Base-by-base conservation (phyloP, 2,329 filamentous ascomycete genomes). In the Aschersonia sp. region DNA sequence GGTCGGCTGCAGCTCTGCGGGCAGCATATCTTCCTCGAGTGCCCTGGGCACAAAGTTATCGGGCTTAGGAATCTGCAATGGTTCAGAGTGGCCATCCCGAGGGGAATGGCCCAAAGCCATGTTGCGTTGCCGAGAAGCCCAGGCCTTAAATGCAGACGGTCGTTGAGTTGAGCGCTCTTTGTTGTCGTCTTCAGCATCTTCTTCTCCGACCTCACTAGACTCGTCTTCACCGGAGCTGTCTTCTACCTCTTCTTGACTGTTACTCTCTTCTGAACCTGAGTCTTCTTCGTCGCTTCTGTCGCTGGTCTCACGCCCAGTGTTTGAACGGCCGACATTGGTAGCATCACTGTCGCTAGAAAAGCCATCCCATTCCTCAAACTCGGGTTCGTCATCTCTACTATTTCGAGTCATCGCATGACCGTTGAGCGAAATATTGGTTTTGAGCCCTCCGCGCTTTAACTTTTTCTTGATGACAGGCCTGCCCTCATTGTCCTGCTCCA, bases 61-160 rank as follows among this genome's bases (percentile, higher is more conserved):
- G 2, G 73, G 71, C 47, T 71, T 76, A 1, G 78, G 78, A 54
- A 78, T 76, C 5, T 71, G 66, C 32, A 73, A 60, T 9, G 65
- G 58, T 5, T 66, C 63, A 31, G 69, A 61, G n/a, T 58, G 64
- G 35, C 63, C 63, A 9, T 71, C 65, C 40, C 66, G 63, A 3
- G 75, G 69, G 49, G 73, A 55, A 54, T 76, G 82, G 0, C 89
- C 89, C 32, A 94, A 70, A 4, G 85, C 84, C 56, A 91, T 78
- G 57, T 96, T 95, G 49, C 89, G 78, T 64, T 92, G 84, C 56
- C 86, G 80, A 31, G 82, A 80, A 28, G 92, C 92, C 92, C 92
- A 98, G 2, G 84, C 77, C 63, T 97, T 97, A 73, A 98, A 98
- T 0, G 87, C 88, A 2, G 77, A 79, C 5, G 65, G 62, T 62